These are phyloP conservation scores for Fragilariopsis cylindrus DNA, from an alignment of 108 stramenopile genomes.

Conservation along the genomic window DNA sequence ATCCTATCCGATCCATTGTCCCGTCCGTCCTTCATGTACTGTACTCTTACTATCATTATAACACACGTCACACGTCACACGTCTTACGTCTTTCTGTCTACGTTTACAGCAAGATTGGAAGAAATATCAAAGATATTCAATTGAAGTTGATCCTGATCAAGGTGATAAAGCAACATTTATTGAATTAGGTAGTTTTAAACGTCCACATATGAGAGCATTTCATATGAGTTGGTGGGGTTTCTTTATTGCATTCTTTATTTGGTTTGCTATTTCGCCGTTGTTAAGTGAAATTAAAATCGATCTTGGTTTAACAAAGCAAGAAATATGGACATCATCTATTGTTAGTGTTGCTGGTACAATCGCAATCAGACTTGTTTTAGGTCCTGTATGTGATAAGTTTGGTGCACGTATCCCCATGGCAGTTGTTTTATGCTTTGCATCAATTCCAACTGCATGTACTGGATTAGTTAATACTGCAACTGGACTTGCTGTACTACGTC, in stretches of 20 bases:
- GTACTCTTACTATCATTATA: background rate
- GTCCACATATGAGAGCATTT: constrained; percentile 91
- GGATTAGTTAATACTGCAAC: constrained; percentile 74
- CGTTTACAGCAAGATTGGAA: constrained; percentile 47
- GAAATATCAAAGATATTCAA: constrained; percentile 59
- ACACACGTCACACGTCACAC: background rate
- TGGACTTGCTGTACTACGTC: constrained; percentile 65
- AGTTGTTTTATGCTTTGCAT: constrained; percentile 51
- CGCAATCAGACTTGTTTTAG: constrained; percentile 69
- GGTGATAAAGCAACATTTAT: constrained; percentile 75
- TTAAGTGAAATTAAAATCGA: constrained; percentile 62
- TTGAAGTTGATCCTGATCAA: constrained; percentile 78
- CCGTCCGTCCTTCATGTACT: background rate
- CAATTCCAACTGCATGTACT: constrained; percentile 81
- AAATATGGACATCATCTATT: constrained; percentile 87
- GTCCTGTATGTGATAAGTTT: constrained; percentile 77
- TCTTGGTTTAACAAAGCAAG: constrained; percentile 63
- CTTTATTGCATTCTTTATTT: constrained; percentile 86
- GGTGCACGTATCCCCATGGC: constrained; percentile 78
- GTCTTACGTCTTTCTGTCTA: background rate
- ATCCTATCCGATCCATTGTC: background rate
- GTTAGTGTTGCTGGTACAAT: constrained; percentile 69
- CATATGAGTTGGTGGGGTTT: constrained; percentile 72
- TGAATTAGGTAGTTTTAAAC: constrained; percentile 50
- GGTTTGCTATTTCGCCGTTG: constrained; percentile 92